Evolutionary conservation across 306 rosid species (phyloP).

Genomic region (Delonix regia): DNA sequence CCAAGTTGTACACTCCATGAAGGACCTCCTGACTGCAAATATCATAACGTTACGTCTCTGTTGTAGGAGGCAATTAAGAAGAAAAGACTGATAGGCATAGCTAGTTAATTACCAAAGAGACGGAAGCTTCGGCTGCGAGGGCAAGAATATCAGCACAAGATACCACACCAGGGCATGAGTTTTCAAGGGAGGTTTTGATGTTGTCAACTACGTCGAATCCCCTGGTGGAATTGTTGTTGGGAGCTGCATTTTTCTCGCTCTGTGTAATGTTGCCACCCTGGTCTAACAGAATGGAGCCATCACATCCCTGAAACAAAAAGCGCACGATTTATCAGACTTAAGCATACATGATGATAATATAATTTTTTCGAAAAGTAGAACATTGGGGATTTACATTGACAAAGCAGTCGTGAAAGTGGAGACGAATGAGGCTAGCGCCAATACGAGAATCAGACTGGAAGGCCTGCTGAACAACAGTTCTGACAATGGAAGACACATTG

Average conservation of each 20-base stretch:
- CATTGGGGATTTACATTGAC: conserved; percentile 44
- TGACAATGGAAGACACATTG: conserved; percentile 58
- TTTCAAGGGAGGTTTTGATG: conserved; percentile 69
- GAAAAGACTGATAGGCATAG: not conserved
- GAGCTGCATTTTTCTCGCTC: conserved; percentile 73
- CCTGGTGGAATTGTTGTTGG: conserved; percentile 50
- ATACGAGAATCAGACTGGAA: conserved; percentile 61
- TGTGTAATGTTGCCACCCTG: conserved; percentile 53
- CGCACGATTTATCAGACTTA: not conserved
- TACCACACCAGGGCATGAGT: conserved; percentile 60
- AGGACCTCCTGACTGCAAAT: conserved; percentile 66
- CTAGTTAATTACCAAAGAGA: conserved; percentile 50
- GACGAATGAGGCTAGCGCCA: conserved; percentile 65
- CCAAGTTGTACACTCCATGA: conserved; percentile 74
- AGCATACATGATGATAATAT: too few relatives aligned
- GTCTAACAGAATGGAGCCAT: conserved; percentile 69
- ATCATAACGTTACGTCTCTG: not conserved
- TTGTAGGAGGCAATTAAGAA: not conserved
- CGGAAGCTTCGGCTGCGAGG: conserved; percentile 67
- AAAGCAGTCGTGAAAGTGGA: conserved; percentile 77
- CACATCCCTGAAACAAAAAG: conserved; percentile 59
- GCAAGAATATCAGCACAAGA: conserved; percentile 84
- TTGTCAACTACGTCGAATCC: conserved; percentile 63
- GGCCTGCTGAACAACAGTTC: conserved; percentile 53
- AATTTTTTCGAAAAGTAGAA: too few relatives aligned